Evolutionary conservation across 345 rosid genomes (phyloP).

Genomic region (Melaleuca alternifolia): DNA sequence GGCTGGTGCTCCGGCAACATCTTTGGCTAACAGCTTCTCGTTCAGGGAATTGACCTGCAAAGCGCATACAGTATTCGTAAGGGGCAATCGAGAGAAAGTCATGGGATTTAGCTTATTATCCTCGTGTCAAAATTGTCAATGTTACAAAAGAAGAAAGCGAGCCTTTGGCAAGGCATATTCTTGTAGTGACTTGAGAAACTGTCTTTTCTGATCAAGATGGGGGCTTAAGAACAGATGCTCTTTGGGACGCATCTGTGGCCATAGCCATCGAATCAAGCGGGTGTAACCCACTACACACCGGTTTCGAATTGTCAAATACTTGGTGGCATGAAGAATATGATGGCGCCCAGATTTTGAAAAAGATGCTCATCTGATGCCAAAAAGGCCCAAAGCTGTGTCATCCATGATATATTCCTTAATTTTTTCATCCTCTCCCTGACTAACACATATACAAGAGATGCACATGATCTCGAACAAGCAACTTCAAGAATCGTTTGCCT

Average conservation of each 20-base stretch:
- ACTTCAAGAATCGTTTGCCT: background rate
- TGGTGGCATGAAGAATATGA: background rate
- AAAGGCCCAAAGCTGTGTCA: background rate
- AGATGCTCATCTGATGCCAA: background rate
- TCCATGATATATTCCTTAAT: background rate
- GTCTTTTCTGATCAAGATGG: slow-evolving; percentile 1
- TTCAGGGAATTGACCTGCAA: slow-evolving; percentile 54
- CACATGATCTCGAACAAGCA: background rate
- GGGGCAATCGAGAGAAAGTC: background rate
- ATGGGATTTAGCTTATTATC: background rate
- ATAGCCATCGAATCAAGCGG: slow-evolving; percentile 10
- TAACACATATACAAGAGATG: background rate
- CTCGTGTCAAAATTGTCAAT: background rate
- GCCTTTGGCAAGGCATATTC: background rate
- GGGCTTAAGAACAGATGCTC: slow-evolving; percentile 20
- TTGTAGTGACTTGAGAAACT: background rate
- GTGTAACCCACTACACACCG: background rate
- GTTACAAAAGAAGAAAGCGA: background rate
- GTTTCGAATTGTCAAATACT: background rate
- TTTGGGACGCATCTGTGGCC: slow-evolving; percentile 3
- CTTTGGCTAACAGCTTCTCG: slow-evolving; percentile 40
- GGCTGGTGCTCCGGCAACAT: slow-evolving; percentile 10
- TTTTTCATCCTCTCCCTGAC: background rate
- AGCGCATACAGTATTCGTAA: background rate
- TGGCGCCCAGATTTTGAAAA: background rate